Conservation (phyloP, 768 basidiomycete genomes). For the Baorangia bicolor region DNA sequence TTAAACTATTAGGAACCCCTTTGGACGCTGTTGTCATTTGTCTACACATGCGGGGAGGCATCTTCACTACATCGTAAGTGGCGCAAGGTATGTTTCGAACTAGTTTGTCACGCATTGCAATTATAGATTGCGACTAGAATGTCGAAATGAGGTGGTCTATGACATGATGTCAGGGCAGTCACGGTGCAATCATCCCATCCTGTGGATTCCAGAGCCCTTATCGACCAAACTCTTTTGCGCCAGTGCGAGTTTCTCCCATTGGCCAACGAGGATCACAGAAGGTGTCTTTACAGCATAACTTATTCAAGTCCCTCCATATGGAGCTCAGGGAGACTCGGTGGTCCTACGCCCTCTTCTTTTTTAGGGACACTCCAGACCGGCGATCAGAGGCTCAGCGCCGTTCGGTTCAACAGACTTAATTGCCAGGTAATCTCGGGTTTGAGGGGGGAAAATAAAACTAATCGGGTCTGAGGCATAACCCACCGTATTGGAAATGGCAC, state of each 20-base stretch:
- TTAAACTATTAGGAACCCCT: slow-evolving; percentile 16
- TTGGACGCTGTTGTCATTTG: not conserved
- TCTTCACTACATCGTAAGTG: not conserved
- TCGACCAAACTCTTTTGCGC: not conserved
- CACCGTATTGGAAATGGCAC: too few relatives aligned
- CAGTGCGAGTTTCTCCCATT: too few relatives aligned
- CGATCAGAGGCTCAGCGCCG: too few relatives aligned
- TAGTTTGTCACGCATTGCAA: not conserved
- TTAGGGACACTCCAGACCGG: too few relatives aligned
- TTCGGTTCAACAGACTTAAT: too few relatives aligned
- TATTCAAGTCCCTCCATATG: not conserved
- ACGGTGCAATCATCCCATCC: not conserved
- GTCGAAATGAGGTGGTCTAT: not conserved
- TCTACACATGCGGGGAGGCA: not conserved
- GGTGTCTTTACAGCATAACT: not conserved
- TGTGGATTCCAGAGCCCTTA: not conserved
- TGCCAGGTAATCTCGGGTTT: too few relatives aligned
- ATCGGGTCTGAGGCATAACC: too few relatives aligned
- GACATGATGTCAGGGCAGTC: too few relatives aligned
- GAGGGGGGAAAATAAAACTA: too few relatives aligned
- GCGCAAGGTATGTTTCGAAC: not conserved
- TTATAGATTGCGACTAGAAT: not conserved
- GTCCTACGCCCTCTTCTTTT: not conserved
- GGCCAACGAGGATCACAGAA: too few relatives aligned
- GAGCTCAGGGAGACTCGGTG: too few relatives aligned